Conservation (phyloP, 2,329 filamentous ascomycete species). For the Penicillium thymicola region DNA sequence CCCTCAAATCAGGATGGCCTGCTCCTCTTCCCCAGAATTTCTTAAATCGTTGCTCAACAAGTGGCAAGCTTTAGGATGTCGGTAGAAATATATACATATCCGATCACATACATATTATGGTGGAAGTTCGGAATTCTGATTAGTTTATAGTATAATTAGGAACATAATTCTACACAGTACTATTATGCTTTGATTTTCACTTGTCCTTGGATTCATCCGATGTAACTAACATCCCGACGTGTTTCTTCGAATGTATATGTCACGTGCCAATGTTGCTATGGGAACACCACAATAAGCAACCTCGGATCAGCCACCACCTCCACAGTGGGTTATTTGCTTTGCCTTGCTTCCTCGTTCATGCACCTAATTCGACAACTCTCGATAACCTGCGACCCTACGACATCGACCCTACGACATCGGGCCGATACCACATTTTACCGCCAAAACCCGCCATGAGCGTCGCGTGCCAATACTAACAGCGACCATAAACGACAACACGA, state of each 20-base stretch:
- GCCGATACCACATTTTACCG: slow-evolving; percentile 5
- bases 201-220: neutral
- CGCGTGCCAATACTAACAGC: neutral
- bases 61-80: neutral
- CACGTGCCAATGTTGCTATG: slow-evolving; percentile 14
- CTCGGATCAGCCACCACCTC: slow-evolving; percentile 8
- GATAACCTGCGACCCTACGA: neutral
- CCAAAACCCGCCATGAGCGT: slow-evolving; percentile 17
- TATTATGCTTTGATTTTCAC: too few species aligned
- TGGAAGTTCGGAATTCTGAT: neutral
- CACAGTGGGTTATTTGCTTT: slow-evolving; percentile 9
- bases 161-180: neutral
- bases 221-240: neutral
- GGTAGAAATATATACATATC: neutral
- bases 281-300: slow-evolving; percentile 18
- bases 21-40: neutral
- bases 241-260: neutral
- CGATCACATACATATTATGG: neutral
- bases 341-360: slow-evolving; percentile 9
- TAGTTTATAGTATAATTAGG: neutral
- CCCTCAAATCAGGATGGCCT: neutral
- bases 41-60: too few species aligned
- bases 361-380: slow-evolving; percentile 7
- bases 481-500: slow-evolving; percentile 5
- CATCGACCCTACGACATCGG: neutral